Evolutionary conservation across 1,139 yeast genomes (phyloP), one percentile per base, ranked within the genome.

Genomic region (Zygoascus hellenicus): DNA sequence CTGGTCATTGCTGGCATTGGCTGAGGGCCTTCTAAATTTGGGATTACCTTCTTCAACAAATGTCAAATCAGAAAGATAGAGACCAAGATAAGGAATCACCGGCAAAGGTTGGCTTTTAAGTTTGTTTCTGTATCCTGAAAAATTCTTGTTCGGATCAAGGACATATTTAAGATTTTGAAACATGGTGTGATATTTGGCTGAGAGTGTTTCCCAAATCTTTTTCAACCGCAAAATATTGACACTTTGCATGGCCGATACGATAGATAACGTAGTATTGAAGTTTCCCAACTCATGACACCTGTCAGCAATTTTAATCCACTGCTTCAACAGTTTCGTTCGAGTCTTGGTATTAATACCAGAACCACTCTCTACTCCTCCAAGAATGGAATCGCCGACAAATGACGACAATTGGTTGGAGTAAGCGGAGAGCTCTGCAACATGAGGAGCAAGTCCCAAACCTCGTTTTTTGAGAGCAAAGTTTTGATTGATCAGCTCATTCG

Each of bases 1-100:
- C 54, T 56, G 57, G 19, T 46, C 42, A 11, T 17, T 22, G 6
- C 14, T 11, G 5, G 28, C 15, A 3, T 26, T 26, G 15, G 48
- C 46, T 9, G 50, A 45, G 28, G 56, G 48, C 59, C 89, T 71
- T 59, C 75, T 78, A 56, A 77, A 45, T 34, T 59, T 82, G 33
- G 88, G 77, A 62, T 88, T 89, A 15, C 97, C 97, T 58, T 90
- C 97, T 43, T 82, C 80, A 22, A 88, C 81, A 67, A 89, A 86
- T 0, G 95, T 88, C 59, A 90, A 70, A 64, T 90, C 97, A 61
- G 88, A 95, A 44, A 89, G 70, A 61, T 85, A 87, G 48, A 89
- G 69, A 36, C 94, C 88, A 52, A 89, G 75, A 63, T 87, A 90
- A 5, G 97, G 97, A 19, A 89, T 92, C 41, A 83, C 78, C 0